Evolutionary conservation across 176 grass and related monocot genomes (phyloP), one percentile per base, ranked within the genome.

Genomic region (Aegilops umbellulata): DNA sequence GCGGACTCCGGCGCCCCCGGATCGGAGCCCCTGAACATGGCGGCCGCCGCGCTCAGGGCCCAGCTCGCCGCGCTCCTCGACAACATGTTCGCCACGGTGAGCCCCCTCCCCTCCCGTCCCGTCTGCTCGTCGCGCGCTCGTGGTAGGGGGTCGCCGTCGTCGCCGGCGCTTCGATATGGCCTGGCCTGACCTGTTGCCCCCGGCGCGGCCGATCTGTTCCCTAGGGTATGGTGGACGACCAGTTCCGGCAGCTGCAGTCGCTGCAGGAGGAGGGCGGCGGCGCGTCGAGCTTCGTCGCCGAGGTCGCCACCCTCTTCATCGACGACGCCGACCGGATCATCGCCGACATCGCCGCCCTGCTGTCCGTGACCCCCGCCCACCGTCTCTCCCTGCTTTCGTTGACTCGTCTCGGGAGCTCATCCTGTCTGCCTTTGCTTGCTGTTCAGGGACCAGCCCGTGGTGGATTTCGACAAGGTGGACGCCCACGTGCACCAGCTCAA

Each of bases 191-290:
- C n/a, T n/a, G n/a, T n/a, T n/a, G n/a, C n/a, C n/a, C n/a, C n/a
- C n/a, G n/a, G n/a, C n/a, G n/a, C n/a, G n/a, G n/a, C n/a, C n/a
- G n/a, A n/a, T n/a, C n/a, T n/a, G n/a, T n/a, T n/a, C n/a, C n/a
- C n/a, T 71, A 97, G 95, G 95, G 90, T 38, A 79, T 88, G 61
- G 68, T 97, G 85, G 95, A 95, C 83, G 83, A 95, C 9, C 92
- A 97, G 92, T 97, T 97, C 84, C 84, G 87, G 90, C 89, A 95
- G 82, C 86, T 97, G 65, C 95, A 91, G 89, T 88, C 91, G 84
- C 87, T 97, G 24, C 88, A 97, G 87, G 95, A 93, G 17, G 91
- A 95, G 29, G 92, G 78, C 23, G 53, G 19, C 53, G 67, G 86
- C 79, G 86, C 84, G 17, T 87, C 92, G 55, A 83, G 90, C 13